Percentiles rank a stretch among this genome's conserved stretches.
Evolutionary conservation across 2,329 filamentous ascomycete species (phyloP).

Genomic region (Aspergillus ruber): DNA sequence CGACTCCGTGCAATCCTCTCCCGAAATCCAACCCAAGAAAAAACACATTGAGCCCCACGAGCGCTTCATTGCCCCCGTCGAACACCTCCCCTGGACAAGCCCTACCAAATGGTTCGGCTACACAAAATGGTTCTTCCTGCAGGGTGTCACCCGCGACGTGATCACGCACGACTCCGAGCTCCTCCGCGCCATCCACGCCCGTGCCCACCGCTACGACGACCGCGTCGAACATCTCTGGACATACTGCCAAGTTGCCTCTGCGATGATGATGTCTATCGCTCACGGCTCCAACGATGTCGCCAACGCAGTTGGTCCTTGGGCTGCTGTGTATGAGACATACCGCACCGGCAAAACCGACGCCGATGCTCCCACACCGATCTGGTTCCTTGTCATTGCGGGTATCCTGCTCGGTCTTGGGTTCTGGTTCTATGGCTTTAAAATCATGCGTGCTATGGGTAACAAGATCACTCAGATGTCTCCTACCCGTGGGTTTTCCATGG

Average conservation of each 20-base stretch:
- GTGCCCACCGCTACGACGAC: constrained; percentile 41
- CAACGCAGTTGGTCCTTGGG: constrained; percentile 39
- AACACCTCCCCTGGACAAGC: constrained; percentile 10
- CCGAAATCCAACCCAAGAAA: constrained; percentile 14
- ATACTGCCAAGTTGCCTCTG: constrained; percentile 37
- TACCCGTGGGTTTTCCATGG: constrained; percentile 25
- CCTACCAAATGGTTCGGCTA: constrained; percentile 30
- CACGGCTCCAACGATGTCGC: constrained; percentile 42
- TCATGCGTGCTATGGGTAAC: constrained; percentile 37
- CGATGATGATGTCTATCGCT: constrained; percentile 39
- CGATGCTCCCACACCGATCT: constrained; percentile 31
- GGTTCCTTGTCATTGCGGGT: constrained; percentile 36
- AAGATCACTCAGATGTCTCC: constrained; percentile 38
- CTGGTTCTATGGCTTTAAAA: constrained; percentile 39
- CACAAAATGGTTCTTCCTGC: constrained; percentile 40
- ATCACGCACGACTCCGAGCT: constrained; percentile 34
- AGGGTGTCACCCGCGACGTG: constrained; percentile 39
- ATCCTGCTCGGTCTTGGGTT: constrained; percentile 36
- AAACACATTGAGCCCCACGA: constrained; percentile 16
- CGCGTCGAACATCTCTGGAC: constrained; percentile 45
- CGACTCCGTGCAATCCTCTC: constrained; percentile 11
- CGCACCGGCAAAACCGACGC: constrained; percentile 24
- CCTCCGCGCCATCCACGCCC: constrained; percentile 35
- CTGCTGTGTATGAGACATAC: constrained; percentile 33
- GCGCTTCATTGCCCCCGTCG: constrained; percentile 18